Evolutionary conservation across 1,139 yeast species (phyloP).

Genomic region (Suhomyces atakaporum): DNA sequence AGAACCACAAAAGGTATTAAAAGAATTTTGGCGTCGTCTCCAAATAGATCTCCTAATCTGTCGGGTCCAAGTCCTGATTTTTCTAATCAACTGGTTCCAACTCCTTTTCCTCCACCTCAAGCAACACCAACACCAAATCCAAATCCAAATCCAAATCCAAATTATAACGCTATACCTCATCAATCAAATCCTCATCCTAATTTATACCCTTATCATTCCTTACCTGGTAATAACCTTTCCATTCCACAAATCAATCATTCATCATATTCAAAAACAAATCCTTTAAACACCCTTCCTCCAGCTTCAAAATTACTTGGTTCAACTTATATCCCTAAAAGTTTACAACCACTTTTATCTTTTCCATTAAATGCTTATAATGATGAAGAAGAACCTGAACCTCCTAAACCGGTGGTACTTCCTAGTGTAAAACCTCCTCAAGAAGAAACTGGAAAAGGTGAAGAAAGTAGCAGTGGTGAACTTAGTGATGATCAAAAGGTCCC

Average conservation of each 20-base stretch:
- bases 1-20: conserved; percentile 23
- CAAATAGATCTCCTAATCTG: conserved; percentile 6
- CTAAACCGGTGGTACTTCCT: conserved; percentile 5
- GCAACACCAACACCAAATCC: not conserved
- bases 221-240: conserved; percentile 3
- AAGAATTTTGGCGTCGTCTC: conserved; percentile 7
- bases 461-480: conserved; percentile 6
- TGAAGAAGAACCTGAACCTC: conserved; percentile 6
- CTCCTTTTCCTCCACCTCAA: not conserved
- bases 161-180: conserved; percentile 2
- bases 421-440: conserved; percentile 2
- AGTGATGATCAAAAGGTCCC: conserved; percentile 19
- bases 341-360: conserved; percentile 29
- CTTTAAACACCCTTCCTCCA: conserved; percentile 12
- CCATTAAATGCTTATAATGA: conserved; percentile 19
- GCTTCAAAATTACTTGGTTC: conserved; percentile 13
- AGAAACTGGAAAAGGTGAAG: conserved; percentile 7
- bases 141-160: not conserved
- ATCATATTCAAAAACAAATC: conserved; percentile 1
- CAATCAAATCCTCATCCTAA: conserved; percentile 1
- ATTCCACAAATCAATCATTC: conserved; percentile 9
- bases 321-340: conserved; percentile 27
- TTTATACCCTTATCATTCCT: conserved; percentile 5
- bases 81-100: not conserved
- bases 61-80: not conserved